Percentiles rank a stretch among this genome's conserved stretches.
phyloP scores from a whole-genome alignment of 805 yeast genomes.

The Pichia nakasei region DNA sequence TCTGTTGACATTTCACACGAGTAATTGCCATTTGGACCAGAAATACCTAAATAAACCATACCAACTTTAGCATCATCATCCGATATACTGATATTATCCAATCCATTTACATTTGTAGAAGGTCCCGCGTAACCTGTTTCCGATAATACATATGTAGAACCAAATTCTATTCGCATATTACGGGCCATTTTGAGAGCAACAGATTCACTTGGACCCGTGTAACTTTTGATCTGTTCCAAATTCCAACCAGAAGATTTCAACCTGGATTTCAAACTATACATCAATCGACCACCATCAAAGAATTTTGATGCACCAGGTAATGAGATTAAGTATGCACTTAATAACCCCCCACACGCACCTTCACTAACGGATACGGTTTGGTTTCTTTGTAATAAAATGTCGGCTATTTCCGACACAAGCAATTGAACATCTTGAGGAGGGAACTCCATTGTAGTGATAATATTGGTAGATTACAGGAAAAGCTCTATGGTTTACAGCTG shows the following conservation, averaged over 20 bases:
- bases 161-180: constrained; percentile 69
- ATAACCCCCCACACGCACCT: constrained; percentile 84
- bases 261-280: constrained; percentile 69
- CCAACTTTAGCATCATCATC: constrained; percentile 40
- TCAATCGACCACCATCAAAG: constrained; percentile 76
- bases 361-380: constrained; percentile 76
- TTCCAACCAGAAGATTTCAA: constrained; percentile 75
- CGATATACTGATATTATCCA: constrained; percentile 26
- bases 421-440: constrained; percentile 50
- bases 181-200: constrained; percentile 74
- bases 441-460: constrained; percentile 33
- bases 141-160: constrained; percentile 71
- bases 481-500: no score
- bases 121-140: constrained; percentile 92
- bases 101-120: constrained; percentile 25
- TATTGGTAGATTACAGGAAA: no score
- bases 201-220: constrained; percentile 74
- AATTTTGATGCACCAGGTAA: constrained; percentile 81
- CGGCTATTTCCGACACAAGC: constrained; percentile 51
- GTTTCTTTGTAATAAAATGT: constrained; percentile 38
- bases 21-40: constrained; percentile 53
- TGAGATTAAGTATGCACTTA: constrained; percentile 72
- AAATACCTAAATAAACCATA: constrained; percentile 60
- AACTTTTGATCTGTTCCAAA: constrained; percentile 54
- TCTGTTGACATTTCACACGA: constrained; percentile 40